Conservation (phyloP, 2,329 filamentous ascomycete species). For the Monilinia aucupariae region DNA sequence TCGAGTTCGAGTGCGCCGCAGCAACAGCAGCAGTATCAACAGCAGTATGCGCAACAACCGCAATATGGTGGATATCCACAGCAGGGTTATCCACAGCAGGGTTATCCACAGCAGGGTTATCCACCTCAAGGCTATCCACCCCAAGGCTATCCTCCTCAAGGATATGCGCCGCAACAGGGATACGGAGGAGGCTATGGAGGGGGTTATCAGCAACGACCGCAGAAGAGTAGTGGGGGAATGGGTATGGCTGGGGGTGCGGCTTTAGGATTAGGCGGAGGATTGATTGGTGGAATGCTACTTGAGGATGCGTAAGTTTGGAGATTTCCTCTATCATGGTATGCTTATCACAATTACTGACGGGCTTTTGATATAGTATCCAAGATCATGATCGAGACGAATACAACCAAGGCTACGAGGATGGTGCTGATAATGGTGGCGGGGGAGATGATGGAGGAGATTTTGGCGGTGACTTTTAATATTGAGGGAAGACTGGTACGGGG, state of each 20-base stretch:
- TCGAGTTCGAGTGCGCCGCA: conserved; percentile 18
- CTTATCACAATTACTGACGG: background rate
- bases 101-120: conserved; percentile 29
- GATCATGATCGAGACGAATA: conserved; percentile 56
- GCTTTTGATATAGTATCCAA: conserved; percentile 41
- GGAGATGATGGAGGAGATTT: conserved; percentile 30
- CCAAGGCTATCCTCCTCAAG: conserved; percentile 36
- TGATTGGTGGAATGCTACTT: conserved; percentile 72
- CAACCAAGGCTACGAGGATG: conserved; percentile 41
- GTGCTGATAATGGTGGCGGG: conserved; percentile 23
- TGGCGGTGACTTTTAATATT: conserved; percentile 12
- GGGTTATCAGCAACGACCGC: conserved; percentile 36
- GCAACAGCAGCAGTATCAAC: conserved; percentile 32
- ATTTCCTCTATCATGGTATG: background rate
- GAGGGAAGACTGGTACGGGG: conserved; percentile 42
- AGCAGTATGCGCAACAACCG: conserved; percentile 12
- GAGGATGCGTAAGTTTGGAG: conserved; percentile 45
- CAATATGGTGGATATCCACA: conserved; percentile 19
- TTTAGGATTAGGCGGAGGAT: conserved; percentile 72
- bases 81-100: conserved; percentile 37
- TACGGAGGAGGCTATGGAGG: conserved; percentile 34
- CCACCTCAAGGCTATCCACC: conserved; percentile 33
- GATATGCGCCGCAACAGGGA: conserved; percentile 34
- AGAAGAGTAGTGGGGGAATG: conserved; percentile 47
- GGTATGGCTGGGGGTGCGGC: conserved; percentile 70